Percentiles rank a stretch among this genome's conserved stretches.
These are phyloP conservation scores for Cryptococcus wingfieldii DNA, from an alignment of 1,284 basidiomycete genomes.

Conservation along the genomic window DNA sequence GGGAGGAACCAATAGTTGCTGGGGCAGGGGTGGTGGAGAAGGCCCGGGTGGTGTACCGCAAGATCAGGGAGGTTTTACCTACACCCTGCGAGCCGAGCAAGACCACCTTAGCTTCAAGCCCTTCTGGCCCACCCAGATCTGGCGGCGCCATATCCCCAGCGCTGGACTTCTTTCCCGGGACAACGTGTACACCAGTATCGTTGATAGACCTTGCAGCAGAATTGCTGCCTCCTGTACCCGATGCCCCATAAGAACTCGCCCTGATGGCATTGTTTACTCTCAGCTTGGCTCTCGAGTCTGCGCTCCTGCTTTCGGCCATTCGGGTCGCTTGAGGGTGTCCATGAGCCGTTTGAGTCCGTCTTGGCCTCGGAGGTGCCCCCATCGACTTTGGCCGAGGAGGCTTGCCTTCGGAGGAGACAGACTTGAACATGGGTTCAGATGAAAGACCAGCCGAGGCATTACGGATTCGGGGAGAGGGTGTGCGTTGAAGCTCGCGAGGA, in stretches of 20 bases:
- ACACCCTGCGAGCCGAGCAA: constrained; percentile 96
- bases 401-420: constrained; percentile 4
- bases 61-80: constrained; percentile 89
- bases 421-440: not conserved
- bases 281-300: constrained; percentile 26
- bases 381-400: constrained; percentile 17
- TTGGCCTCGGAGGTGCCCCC: constrained; percentile 18
- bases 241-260: constrained; percentile 1
- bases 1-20: constrained; percentile 90
- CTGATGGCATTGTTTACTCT: constrained; percentile 11
- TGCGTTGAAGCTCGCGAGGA: constrained; percentile 7
- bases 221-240: not conserved
- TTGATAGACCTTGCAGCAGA: constrained; percentile 1
- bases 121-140: constrained; percentile 39
- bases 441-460: constrained; percentile 1
- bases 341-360: constrained; percentile 27
- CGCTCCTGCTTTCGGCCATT: constrained; percentile 34
- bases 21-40: constrained; percentile 76
- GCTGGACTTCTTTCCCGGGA: not conserved
- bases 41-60: constrained; percentile 85
- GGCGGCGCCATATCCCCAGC: constrained; percentile 15
- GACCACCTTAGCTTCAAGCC: constrained; percentile 90
- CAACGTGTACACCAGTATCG: constrained; percentile 1
- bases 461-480: constrained; percentile 1
- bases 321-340: constrained; percentile 30